These are phyloP conservation scores for Biscutella laevigata DNA, from an alignment of 441 rosid genomes.

Conservation along the genomic window DNA sequence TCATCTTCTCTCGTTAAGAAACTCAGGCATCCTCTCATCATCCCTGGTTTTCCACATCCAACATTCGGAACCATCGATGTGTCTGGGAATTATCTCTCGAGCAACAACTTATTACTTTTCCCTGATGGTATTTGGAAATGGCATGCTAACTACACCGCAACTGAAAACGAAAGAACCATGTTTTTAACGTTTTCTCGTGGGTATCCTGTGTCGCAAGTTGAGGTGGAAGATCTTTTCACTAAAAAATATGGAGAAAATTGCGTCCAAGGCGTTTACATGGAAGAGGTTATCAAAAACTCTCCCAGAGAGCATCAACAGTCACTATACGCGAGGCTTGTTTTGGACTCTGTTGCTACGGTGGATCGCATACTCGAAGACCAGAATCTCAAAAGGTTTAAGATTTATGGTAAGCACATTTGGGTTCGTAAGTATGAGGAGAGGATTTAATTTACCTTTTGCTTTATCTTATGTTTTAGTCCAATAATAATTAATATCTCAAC, in stretches of 20 bases:
- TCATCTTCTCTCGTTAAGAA: background rate
- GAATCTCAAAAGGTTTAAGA: conserved; percentile 30
- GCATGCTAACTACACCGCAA: conserved; percentile 22
- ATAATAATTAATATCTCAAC: no score
- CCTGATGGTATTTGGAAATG: conserved; percentile 46
- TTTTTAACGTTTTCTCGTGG: conserved; percentile 70
- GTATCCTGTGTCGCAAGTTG: conserved; percentile 40
- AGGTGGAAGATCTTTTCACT: conserved; percentile 37
- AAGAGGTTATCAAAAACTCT: background rate
- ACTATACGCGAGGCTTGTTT: conserved; percentile 15
- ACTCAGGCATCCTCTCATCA: conserved; percentile 20
- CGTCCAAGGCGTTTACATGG: conserved; percentile 41
- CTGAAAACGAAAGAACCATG: conserved; percentile 56
- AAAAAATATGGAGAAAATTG: conserved; percentile 25
- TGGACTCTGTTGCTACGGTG: conserved; percentile 30
- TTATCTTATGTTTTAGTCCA: no score
- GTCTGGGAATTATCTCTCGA: background rate
- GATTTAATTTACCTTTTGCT: background rate
- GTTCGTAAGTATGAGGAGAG: conserved; percentile 58
- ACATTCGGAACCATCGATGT: conserved; percentile 38
- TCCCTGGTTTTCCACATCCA: conserved; percentile 60
- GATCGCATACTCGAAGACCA: conserved; percentile 37
- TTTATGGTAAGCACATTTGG: conserved; percentile 63
- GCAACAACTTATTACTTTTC: conserved; percentile 1
- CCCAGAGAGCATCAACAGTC: background rate